A percentile compares a stretch with the other conserved stretches of the same genome.
Conservation (phyloP, 768 basidiomycete species). For the Auricularia auricula-judae region DNA sequence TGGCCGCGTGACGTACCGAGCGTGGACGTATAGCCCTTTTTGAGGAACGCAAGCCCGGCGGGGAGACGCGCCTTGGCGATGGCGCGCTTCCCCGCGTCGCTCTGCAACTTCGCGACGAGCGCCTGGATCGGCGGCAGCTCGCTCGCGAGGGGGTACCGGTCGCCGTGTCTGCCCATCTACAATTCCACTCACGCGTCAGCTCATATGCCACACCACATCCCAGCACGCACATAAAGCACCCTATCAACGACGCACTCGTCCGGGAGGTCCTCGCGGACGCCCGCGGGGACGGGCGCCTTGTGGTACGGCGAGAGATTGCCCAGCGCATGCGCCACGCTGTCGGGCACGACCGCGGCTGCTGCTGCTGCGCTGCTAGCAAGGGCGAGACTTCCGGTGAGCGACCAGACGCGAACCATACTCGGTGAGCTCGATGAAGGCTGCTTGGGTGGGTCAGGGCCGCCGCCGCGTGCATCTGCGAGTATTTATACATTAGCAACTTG, state of each 20-base stretch:
- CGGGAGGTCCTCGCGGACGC: slow-evolving; percentile 21
- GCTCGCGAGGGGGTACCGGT: slow-evolving; percentile 25
- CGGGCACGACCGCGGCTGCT: no score
- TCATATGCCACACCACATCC: neutral
- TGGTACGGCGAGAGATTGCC: slow-evolving; percentile 29
- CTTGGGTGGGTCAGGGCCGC: no score
- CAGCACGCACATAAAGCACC: slow-evolving; percentile 24
- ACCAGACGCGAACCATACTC: no score
- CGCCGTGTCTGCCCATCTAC: slow-evolving; percentile 33
- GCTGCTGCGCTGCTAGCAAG: no score
- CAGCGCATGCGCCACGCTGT: slow-evolving; percentile 10
- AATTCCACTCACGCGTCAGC: neutral
- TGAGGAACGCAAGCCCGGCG: slow-evolving; percentile 24
- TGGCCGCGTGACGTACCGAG: slow-evolving; percentile 12
- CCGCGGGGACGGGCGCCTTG: slow-evolving; percentile 18
- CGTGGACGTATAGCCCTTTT: slow-evolving; percentile 23
- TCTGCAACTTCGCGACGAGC: slow-evolving; percentile 22
- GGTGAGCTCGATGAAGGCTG: no score
- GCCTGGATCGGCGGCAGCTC: slow-evolving; percentile 22
- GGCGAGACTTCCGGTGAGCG: no score
- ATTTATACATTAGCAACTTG: no score
- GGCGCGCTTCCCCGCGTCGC: slow-evolving; percentile 9
- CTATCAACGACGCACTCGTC: slow-evolving; percentile 28
- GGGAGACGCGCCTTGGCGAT: slow-evolving; percentile 22
- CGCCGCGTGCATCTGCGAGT: no score